Evolutionary conservation across 2,329 filamentous ascomycete species (phyloP).

Genomic region (Talaromyces verruculosus): DNA sequence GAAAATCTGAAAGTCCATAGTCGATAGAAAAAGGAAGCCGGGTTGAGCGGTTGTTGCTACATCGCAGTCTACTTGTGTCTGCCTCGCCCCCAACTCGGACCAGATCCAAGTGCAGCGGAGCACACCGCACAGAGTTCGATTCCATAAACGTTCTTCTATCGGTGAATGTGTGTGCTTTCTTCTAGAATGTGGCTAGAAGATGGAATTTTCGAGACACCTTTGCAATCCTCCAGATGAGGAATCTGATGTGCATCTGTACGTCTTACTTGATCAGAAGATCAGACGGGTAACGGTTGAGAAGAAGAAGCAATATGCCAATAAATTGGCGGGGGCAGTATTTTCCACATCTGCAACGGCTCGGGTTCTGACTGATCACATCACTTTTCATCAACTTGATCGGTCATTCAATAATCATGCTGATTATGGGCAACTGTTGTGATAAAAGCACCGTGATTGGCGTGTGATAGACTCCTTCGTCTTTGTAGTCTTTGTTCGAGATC

Average conservation of each 20-base stretch:
- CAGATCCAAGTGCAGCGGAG: background rate
- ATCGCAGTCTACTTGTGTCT: background rate
- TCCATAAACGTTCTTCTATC: background rate
- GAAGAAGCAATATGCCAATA: background rate
- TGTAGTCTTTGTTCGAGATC: background rate
- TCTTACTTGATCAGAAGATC: background rate
- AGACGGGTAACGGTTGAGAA: background rate
- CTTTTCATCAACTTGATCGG: background rate
- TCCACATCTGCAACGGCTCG: background rate
- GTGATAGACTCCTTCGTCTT: background rate
- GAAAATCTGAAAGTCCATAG: background rate
- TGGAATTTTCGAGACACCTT: background rate
- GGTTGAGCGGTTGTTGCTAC: background rate
- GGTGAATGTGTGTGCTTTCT: background rate
- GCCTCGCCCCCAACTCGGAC: background rate
- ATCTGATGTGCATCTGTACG: background rate
- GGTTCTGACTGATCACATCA: constrained; percentile 2
- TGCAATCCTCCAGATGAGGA: background rate
- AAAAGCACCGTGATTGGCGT: background rate
- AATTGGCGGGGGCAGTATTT: background rate
- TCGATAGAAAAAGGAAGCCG: background rate
- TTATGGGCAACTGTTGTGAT: background rate
- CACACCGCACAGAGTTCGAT: background rate
- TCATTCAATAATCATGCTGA: background rate
- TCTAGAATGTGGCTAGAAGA: background rate